Percentiles rank a stretch among this genome's conserved stretches.
phyloP scores from a whole-genome alignment of 2,329 filamentous ascomycete species.

The Blastomyces emzantsi region DNA sequence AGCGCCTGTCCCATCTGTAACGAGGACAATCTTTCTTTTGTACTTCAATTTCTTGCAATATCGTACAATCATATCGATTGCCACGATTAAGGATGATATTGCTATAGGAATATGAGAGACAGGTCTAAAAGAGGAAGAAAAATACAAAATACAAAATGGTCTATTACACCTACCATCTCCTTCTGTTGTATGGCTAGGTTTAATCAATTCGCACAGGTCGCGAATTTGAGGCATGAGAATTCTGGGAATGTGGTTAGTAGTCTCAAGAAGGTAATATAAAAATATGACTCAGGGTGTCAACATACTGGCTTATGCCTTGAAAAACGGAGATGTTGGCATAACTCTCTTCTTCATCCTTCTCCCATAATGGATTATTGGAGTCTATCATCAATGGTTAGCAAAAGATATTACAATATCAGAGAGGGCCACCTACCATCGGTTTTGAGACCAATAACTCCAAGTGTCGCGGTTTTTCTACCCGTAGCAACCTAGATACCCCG shows the following conservation, averaged over 20 bases:
- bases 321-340: constrained; percentile 78
- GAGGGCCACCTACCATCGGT: constrained; percentile 50
- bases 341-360: constrained; percentile 50
- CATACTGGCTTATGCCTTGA: constrained; percentile 53
- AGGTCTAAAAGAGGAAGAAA: neutral
- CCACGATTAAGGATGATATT: constrained; percentile 77
- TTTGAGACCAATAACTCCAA: constrained; percentile 74
- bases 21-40: constrained; percentile 67
- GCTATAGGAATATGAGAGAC: constrained; percentile 31
- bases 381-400: constrained; percentile 29
- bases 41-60: constrained; percentile 77
- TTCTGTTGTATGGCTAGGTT: constrained; percentile 55
- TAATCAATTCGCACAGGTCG: constrained; percentile 53
- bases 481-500: constrained; percentile 42
- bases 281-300: constrained; percentile 21
- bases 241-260: constrained; percentile 32
- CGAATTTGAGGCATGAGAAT: constrained; percentile 61
- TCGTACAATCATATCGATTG: constrained; percentile 72
- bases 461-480: constrained; percentile 63
- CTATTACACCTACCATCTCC: constrained; percentile 56
- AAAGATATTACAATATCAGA: neutral
- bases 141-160: neutral
- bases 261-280: constrained; percentile 29
- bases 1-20: constrained; percentile 68
- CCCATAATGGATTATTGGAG: constrained; percentile 56